Conservation (phyloP, 495 filamentous ascomycete genomes). For the Diplogelasinospora grovesii region DNA sequence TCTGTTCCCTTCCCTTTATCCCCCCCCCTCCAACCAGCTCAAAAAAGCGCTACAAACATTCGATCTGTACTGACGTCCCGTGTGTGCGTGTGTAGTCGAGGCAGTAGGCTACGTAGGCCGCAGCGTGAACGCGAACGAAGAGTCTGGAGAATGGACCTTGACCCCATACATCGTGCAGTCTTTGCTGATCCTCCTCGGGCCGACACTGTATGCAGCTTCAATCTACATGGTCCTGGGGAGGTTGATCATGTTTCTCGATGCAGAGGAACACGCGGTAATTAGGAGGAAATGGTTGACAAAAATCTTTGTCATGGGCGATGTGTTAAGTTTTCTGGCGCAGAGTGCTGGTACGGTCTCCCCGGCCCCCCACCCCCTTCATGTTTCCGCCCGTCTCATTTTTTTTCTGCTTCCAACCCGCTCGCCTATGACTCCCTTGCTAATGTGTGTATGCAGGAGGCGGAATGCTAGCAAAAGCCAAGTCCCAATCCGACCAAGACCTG, state of each 20-base stretch:
- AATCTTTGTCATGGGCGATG: slow-evolving; percentile 38
- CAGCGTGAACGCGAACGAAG: slow-evolving; percentile 27
- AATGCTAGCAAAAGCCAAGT: slow-evolving; percentile 28
- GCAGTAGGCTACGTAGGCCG: slow-evolving; percentile 53
- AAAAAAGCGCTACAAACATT: background rate
- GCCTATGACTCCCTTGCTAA: no score
- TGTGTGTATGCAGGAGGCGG: slow-evolving; percentile 28
- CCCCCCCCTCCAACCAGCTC: background rate
- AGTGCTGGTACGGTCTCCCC: slow-evolving; percentile 23
- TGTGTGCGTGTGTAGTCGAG: no score
- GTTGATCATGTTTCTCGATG: slow-evolving; percentile 34
- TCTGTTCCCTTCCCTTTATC: background rate
- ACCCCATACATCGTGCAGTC: slow-evolving; percentile 33
- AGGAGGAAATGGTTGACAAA: slow-evolving; percentile 41
- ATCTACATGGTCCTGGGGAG: slow-evolving; percentile 54
- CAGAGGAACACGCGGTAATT: slow-evolving; percentile 32
- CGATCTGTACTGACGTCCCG: no score
- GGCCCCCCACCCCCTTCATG: background rate
- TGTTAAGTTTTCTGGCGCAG: slow-evolving; percentile 37
- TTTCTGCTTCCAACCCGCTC: no score
- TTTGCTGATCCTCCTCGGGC: slow-evolving; percentile 36
- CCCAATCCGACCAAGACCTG: slow-evolving; percentile 11
- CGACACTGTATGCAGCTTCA: slow-evolving; percentile 38
- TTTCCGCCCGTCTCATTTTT: background rate
- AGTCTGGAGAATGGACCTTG: slow-evolving; percentile 22